Evolutionary conservation across 106 monocot species (phyloP), one percentile per base, ranked within the genome.

Genomic region (Agapanthus africanus): DNA sequence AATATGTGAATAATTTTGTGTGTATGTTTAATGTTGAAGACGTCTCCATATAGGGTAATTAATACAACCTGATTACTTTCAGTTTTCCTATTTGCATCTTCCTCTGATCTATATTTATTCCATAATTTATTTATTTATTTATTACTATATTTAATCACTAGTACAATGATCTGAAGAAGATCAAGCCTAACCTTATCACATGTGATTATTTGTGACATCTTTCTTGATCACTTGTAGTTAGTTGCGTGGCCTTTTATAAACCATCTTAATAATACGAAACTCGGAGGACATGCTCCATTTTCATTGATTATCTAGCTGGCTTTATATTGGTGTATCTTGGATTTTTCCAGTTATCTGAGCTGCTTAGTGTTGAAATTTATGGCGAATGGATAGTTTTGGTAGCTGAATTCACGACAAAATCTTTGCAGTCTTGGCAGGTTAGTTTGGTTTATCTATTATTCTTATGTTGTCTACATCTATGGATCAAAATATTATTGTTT

Each of bases 391-490:
- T 97, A 76, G 77, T 72, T 18, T 68, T 97, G 64, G 91, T 92
- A 62, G 91, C 92, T 26, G 91, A 83, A 66, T 92, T 97, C 69
- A 97, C 97, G 26, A 78, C 86, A 68, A 89, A 82, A 74, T 97
- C 97, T 49, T 80, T 97, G 69, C 82, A 87, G 57, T 97, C 97
- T 18, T 97, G 97, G 97, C 97, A 97, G 97, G 97, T 97, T 73
- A 62, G 76, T 70, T 3, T 54, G 25, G 54, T 54, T 7, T 25
- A n/a, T 21, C 5, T 21, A 25, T 5, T n/a, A 54, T 54, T n/a
- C n/a, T n/a, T n/a, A n/a, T n/a, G n/a, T n/a, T n/a, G n/a, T n/a
- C n/a, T n/a, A n/a, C n/a, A n/a, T n/a, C n/a, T n/a, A n/a, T n/a
- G n/a, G n/a, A n/a, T n/a, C n/a, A 34, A 15, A 59, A 19, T 52